Conservation (phyloP, 148 eudicot genomes). For the Fagopyrum homotropicum region DNA sequence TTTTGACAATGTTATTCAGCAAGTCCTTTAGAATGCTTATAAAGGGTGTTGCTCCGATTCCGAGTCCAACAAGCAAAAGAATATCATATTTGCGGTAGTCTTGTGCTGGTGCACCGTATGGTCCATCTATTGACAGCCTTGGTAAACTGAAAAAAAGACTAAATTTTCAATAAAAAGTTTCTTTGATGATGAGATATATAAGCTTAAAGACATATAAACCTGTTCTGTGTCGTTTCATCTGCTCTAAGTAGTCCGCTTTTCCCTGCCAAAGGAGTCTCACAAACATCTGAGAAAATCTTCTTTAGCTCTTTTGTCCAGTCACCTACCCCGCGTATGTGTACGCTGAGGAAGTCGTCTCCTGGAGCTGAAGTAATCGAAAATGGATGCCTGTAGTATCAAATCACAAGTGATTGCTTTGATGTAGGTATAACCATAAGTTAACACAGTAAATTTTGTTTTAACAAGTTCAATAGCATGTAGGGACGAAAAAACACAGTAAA, state of each 20-base stretch:
- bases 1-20: slow-evolving; percentile 73
- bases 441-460: too few relatives aligned
- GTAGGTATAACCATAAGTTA: too few relatives aligned
- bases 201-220: slow-evolving; percentile 28
- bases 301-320: slow-evolving; percentile 91
- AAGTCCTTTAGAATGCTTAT: slow-evolving; percentile 92
- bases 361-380: slow-evolving; percentile 98
- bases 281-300: slow-evolving; percentile 52
- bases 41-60: slow-evolving; percentile 97
- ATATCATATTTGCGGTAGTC: slow-evolving; percentile 89
- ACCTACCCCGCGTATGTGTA: slow-evolving; percentile 80
- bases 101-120: slow-evolving; percentile 98
- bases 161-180: not conserved
- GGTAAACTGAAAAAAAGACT: slow-evolving; percentile 54
- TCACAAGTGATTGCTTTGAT: not conserved
- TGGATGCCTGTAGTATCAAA: slow-evolving; percentile 73
- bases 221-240: slow-evolving; percentile 58
- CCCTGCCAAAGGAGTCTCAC: slow-evolving; percentile 59
- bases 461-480: too few relatives aligned
- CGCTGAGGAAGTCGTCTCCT: slow-evolving; percentile 76
- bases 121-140: slow-evolving; percentile 83
- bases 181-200: not conserved
- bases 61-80: slow-evolving; percentile 81
- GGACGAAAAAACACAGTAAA: too few relatives aligned
- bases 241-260: slow-evolving; percentile 89